Percentiles rank a stretch among this genome's conserved stretches.
These are phyloP conservation scores for Raddia distichophylla DNA, from an alignment of 176 grass and related monocot genomes.

Conservation along the genomic window DNA sequence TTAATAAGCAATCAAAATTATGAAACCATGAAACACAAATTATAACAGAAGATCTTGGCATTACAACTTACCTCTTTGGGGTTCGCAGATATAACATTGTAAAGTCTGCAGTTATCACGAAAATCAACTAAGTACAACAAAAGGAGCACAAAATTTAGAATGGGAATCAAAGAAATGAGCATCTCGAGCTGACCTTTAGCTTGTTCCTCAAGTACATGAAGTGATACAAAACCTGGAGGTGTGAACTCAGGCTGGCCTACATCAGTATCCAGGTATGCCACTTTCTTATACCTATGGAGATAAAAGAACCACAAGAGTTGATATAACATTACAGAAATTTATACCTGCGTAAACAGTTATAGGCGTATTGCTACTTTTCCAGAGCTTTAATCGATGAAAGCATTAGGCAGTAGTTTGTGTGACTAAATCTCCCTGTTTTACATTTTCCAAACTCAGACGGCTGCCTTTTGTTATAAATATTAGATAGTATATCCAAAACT, in stretches of 20 bases:
- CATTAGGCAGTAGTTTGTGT: too few species aligned
- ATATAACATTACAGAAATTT: not conserved
- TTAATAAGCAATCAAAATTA: not conserved
- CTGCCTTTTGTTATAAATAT: too few species aligned
- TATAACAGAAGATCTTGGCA: not conserved
- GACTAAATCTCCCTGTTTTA: too few species aligned
- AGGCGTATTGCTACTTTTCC: too few species aligned
- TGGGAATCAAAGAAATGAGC: not conserved
- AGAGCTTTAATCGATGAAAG: too few species aligned
- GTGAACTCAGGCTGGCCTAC: slow-evolving; percentile 85
- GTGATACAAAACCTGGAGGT: slow-evolving; percentile 66
- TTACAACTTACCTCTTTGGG: slow-evolving; percentile 55
- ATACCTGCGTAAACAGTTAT: too few species aligned
- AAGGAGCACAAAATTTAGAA: not conserved
- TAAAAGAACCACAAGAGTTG: slow-evolving; percentile 17
- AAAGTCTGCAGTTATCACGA: slow-evolving; percentile 55
- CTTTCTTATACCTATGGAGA: slow-evolving; percentile 61
- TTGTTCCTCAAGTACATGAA: slow-evolving; percentile 71
- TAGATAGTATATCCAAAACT: too few species aligned
- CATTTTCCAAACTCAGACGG: too few species aligned
- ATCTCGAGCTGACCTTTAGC: slow-evolving; percentile 41
- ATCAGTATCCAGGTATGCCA: slow-evolving; percentile 78
- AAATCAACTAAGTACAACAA: slow-evolving; percentile 5
- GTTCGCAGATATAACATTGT: slow-evolving; percentile 63
- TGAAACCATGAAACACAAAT: not conserved